phyloP scores from a whole-genome alignment of 2,329 filamentous ascomycete species.

The Paecilomyces dactylethromorphus region DNA sequence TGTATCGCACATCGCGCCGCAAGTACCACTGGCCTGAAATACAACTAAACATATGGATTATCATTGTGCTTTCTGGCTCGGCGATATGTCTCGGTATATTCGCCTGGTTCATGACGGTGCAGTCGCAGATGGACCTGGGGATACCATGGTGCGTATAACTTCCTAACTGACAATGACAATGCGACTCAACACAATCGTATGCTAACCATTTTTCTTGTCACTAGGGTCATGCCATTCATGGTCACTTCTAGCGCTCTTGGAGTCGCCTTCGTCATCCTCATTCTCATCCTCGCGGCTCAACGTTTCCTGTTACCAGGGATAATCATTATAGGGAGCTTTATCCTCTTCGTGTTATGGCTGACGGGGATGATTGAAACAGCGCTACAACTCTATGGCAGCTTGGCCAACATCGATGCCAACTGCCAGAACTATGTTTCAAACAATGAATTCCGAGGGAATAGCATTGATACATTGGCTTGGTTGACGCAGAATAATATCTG shows the following conservation, averaged over 20 bases:
- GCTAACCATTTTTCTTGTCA: background rate
- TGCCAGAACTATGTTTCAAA: slow-evolving; percentile 52
- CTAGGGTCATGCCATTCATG: slow-evolving; percentile 61
- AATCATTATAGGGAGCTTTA: slow-evolving; percentile 55
- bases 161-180: background rate
- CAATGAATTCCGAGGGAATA: slow-evolving; percentile 41
- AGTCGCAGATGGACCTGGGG: slow-evolving; percentile 48
- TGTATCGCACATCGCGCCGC: slow-evolving; percentile 26
- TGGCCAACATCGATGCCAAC: slow-evolving; percentile 51
- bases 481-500: slow-evolving; percentile 58
- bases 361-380: slow-evolving; percentile 58
- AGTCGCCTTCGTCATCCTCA: slow-evolving; percentile 52
- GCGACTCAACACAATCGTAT: background rate
- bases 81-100: slow-evolving; percentile 55
- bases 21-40: slow-evolving; percentile 60
- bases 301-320: slow-evolving; percentile 52
- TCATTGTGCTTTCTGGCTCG: slow-evolving; percentile 54
- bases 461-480: slow-evolving; percentile 53
- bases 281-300: slow-evolving; percentile 51
- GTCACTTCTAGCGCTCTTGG: slow-evolving; percentile 52
- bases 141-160: slow-evolving; percentile 51
- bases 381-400: slow-evolving; percentile 53
- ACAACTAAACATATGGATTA: slow-evolving; percentile 59
- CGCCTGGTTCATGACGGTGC: slow-evolving; percentile 53
- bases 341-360: slow-evolving; percentile 56